Evolutionary conservation across 1,139 yeast species (phyloP).

Genomic region (Debaryomyces fabryi): DNA sequence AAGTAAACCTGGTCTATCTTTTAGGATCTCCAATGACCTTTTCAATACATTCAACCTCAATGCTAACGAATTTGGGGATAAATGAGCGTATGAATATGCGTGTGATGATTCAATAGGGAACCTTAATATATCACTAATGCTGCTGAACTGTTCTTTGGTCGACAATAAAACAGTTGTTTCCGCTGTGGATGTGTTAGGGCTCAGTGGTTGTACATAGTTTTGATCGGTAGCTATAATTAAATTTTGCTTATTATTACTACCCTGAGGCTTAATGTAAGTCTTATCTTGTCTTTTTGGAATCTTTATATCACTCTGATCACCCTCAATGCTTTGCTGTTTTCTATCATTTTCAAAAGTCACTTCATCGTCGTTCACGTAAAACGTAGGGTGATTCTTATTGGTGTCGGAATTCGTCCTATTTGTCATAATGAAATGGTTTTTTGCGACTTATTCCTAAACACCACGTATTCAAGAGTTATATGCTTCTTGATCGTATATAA

Average conservation of each 20-base stretch:
- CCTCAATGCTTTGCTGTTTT: neutral
- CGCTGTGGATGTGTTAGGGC: conserved; percentile 1
- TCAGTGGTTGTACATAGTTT: neutral
- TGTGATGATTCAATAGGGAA: conserved; percentile 83
- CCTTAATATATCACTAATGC: conserved; percentile 30
- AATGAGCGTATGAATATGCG: conserved; percentile 81
- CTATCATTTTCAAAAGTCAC: neutral
- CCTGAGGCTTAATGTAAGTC: neutral
- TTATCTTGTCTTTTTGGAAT: neutral
- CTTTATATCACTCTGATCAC: neutral
- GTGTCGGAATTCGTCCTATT: neutral
- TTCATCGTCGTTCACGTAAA: conserved; percentile 4
- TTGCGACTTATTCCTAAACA: neutral
- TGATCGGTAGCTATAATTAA: conserved; percentile 2
- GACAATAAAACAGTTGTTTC: conserved; percentile 4
- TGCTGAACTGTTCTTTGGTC: conserved; percentile 4
- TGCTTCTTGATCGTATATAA: neutral
- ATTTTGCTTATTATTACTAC: neutral
- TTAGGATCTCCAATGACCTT: conserved; percentile 70
- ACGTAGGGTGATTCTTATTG: neutral
- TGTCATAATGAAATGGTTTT: neutral
- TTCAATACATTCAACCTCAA: conserved; percentile 73
- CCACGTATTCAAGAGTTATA: neutral
- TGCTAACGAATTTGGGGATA: conserved; percentile 79
- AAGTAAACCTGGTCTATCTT: conserved; percentile 62